Base-by-base conservation (phyloP, 2,329 filamentous ascomycete species). In the Colletotrichum filicis region DNA sequence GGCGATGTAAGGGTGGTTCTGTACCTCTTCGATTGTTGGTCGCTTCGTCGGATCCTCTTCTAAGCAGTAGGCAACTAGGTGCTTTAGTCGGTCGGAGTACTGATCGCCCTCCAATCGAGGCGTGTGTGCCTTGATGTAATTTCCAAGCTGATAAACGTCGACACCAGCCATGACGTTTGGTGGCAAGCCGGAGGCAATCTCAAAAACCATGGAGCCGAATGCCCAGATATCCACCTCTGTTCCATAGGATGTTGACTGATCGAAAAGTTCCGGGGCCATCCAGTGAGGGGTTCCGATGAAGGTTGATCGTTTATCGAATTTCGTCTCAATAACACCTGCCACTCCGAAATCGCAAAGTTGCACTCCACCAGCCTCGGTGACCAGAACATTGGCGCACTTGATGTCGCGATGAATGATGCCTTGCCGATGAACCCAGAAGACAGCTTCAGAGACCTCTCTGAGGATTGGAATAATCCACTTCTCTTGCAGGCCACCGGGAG, bases 271-370 rank as follows among this genome's bases (percentile, higher is more conserved):
- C 0, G 93, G 93, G 0, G 94, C 93, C 94, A 97, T 95, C 93
- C 94, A 97, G 81, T 95, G 92, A 3, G 92, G 92, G 0, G 94
- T 97, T 26, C 94, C 94, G 68, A 96, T 93, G 61, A 96, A 92
- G 1, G 94, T 96, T 4, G 92, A 92, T 66, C 94, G 87, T 82
- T 97, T 97, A 77, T 93, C 92, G 67, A 92, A 88, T 76, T 93
- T 92, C 55, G 88, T 92, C 79, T 95, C 93, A 69, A 95, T 89
- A 59, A 94, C 90, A 57, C 93, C 93, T 35, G 94, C 93, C 60
- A 97, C 93, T 75, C 94, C 94, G 80, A 97, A 97, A 79, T 97
- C 94, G 79, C 94, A 95, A 42, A 97, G 88, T 80, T 97, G 94
- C 8, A 97, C 92, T 32, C 90, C 86, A 30, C 94, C 94, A 46